Percentiles rank a stretch among this genome's conserved stretches.
These are phyloP conservation scores for Phytophthora europaea DNA, from an alignment of 352 stramenopile genomes.

Conservation along the genomic window DNA sequence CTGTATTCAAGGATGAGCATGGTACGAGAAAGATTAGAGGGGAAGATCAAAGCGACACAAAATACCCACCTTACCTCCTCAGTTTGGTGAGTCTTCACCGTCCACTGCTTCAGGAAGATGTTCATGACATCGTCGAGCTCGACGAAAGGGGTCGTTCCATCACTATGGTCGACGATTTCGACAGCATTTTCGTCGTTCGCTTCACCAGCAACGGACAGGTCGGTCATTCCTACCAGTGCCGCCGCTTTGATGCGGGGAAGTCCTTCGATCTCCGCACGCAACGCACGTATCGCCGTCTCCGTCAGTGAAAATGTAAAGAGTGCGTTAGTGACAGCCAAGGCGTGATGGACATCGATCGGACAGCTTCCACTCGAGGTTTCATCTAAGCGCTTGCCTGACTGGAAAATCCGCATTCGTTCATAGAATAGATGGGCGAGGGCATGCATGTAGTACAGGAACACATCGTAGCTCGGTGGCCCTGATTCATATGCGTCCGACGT, in stretches of 20 bases:
- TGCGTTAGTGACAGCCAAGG: constrained; percentile 38
- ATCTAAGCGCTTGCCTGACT: constrained; percentile 58
- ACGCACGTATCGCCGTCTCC: constrained; percentile 38
- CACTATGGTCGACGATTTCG: constrained; percentile 6
- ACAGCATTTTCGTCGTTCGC: constrained; percentile 2
- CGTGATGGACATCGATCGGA: constrained; percentile 44
- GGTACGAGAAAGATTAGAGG: neutral
- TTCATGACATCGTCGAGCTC: constrained; percentile 80
- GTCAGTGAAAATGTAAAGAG: constrained; percentile 65
- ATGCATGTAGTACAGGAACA: constrained; percentile 78
- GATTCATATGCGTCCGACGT: constrained; percentile 15
- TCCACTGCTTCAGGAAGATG: constrained; percentile 69
- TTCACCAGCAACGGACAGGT: constrained; percentile 13
- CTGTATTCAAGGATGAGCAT: constrained; percentile 19
- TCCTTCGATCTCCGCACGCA: constrained; percentile 47
- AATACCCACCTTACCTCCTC: constrained; percentile 53
- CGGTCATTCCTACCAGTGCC: constrained; percentile 6
- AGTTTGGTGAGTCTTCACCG: constrained; percentile 48
- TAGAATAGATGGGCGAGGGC: constrained; percentile 73
- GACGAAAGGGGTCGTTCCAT: constrained; percentile 32
- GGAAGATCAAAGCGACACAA: neutral
- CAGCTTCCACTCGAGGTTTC: constrained; percentile 68
- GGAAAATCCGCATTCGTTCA: constrained; percentile 79
- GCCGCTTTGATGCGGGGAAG: constrained; percentile 32
- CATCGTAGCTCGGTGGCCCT: constrained; percentile 53